Evolutionary conservation across 805 yeast species (phyloP), one percentile per base, ranked within the genome.

Genomic region (Metschnikowia kunwiensis): DNA sequence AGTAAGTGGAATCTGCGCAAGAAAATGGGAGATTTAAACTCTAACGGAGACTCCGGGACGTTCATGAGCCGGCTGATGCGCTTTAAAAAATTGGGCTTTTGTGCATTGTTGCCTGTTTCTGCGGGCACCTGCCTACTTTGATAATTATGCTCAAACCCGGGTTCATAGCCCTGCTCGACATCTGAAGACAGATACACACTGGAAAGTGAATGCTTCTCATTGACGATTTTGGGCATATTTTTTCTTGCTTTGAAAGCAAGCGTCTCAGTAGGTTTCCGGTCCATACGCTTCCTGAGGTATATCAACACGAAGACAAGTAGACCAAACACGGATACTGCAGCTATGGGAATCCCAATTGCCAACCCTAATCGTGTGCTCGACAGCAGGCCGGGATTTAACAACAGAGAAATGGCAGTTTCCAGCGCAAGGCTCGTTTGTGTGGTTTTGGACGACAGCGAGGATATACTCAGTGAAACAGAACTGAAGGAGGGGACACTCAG

Each of bases 271-370:
- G 40, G 43, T 8, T 30, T 38, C 9, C 26, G 25, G 30, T 41
- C 44, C 34, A 40, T 38, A 17, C 24, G 30, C 22, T 43, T 45
- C 15, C 37, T 36, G 20, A 44, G 32, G 20, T 31, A 32, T 3
- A 41, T 27, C 24, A 47, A 24, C 21, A 41, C 32, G 8, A 46
- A 35, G 12, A 40, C 42, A 10, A 42, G 54, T 25, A 53, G 30
- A 5, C 53, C 44, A 32, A 58, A 46, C 16, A 59, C 18, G 9
- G 45, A 42, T 23, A 63, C 41, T n/a, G 55, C 42, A 12, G 60
- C 63, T 32, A 58, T 43, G 19, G 61, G 63, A 32, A 57, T 50
- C 9, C 66, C 67, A 41, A 57, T 58, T 34, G 55, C 63, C 58
- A 49, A 40, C 4, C 66, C 68, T 15, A 62, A 43, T 11, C 51